Conservation (phyloP, 352 stramenopile species). For the Pythium utonaiense region DNA sequence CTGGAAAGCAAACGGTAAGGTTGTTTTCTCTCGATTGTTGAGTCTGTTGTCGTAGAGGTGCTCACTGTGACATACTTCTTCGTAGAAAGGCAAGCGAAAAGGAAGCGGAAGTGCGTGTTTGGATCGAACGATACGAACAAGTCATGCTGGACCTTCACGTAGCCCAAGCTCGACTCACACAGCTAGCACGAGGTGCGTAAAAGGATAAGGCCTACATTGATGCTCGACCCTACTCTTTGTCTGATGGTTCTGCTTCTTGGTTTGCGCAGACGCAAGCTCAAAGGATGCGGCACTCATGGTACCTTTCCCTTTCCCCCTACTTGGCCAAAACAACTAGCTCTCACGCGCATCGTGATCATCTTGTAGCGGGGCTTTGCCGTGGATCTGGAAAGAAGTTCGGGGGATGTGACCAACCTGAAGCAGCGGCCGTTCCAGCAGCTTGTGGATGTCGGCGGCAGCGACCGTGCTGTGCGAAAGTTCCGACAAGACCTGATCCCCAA, state of each 20-base stretch:
- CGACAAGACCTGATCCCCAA: slow-evolving; percentile 61
- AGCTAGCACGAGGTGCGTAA: slow-evolving; percentile 50
- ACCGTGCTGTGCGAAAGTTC: slow-evolving; percentile 67
- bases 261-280: slow-evolving; percentile 63
- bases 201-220: neutral
- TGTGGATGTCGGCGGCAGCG: slow-evolving; percentile 48
- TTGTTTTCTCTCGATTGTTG: neutral
- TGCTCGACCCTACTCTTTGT: too few relatives aligned
- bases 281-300: slow-evolving; percentile 65
- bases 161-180: slow-evolving; percentile 64
- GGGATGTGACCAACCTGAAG: slow-evolving; percentile 32
- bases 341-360: neutral
- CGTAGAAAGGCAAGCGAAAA: slow-evolving; percentile 44
- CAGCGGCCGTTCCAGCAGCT: slow-evolving; percentile 34
- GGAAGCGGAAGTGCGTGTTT: slow-evolving; percentile 54
- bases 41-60: too few relatives aligned
- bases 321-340: neutral
- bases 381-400: slow-evolving; percentile 33
- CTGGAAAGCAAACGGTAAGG: slow-evolving; percentile 62
- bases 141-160: slow-evolving; percentile 83
- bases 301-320: slow-evolving; percentile 1
- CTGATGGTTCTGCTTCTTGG: neutral
- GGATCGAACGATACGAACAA: slow-evolving; percentile 81
- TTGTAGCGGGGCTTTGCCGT: slow-evolving; percentile 48
- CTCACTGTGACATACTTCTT: neutral